phyloP scores from a whole-genome alignment of 208 protist genomes.

The Crithidia fasciculata region DNA sequence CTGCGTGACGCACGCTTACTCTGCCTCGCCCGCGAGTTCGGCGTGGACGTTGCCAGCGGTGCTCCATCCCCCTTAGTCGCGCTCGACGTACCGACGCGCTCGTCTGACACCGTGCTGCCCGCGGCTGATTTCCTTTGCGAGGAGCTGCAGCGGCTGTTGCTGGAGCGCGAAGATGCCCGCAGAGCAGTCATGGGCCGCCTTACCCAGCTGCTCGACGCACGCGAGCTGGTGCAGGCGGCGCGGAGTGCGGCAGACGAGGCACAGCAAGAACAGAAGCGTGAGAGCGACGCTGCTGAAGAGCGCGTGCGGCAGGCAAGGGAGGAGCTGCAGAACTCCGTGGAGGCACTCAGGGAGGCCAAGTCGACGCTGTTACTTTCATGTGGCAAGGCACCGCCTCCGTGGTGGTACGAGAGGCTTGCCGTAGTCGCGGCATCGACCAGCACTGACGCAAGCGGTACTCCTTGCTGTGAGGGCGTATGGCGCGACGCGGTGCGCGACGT shows the following conservation, averaged over 20 bases:
- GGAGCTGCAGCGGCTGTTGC: constrained; percentile 21
- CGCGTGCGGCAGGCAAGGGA: background rate
- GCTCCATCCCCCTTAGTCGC: constrained; percentile 16
- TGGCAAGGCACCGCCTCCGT: background rate
- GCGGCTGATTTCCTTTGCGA: constrained; percentile 23
- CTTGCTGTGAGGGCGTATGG: constrained; percentile 1
- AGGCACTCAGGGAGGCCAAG: background rate
- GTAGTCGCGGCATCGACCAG: background rate
- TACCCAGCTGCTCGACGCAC: background rate
- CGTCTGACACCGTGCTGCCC: too few relatives aligned
- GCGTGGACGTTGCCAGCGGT: constrained; percentile 38
- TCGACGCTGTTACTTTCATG: background rate
- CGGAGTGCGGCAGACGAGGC: background rate
- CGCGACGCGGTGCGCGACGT: constrained; percentile 29
- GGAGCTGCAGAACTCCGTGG: background rate
- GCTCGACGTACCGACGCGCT: background rate
- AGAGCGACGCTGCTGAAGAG: background rate
- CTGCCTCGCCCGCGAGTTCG: constrained; percentile 28
- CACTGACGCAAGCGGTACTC: background rate
- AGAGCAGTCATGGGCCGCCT: constrained; percentile 14
- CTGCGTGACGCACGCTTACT: constrained; percentile 38
- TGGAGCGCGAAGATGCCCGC: constrained; percentile 38
- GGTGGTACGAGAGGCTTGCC: constrained; percentile 17
- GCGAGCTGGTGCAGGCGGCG: background rate
- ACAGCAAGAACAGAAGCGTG: background rate